Base-by-base conservation (phyloP, 768 basidiomycete species). In the Rhizopogon roseolus region DNA sequence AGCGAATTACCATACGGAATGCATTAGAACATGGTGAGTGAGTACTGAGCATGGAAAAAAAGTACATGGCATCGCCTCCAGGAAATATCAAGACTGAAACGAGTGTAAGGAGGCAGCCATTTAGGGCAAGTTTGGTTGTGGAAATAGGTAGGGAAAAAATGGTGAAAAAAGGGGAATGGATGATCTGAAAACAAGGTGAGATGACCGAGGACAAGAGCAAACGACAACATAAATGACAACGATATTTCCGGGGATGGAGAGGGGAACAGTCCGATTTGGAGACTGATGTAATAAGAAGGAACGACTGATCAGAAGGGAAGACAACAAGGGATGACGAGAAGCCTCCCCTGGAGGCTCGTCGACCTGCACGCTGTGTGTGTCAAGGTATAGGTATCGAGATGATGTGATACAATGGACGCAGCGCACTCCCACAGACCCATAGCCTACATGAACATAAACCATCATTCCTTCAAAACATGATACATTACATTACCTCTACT, bases 11-110 rank as follows among this genome's bases (percentile, higher is more conserved):
- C 65, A 71, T 70, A 70, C 50, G 63, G 25, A 67, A 68, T 61
- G 58, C 60, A 69, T 69, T 70, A 70, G 52, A 62, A 69, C 67
- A 69, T 68, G 64, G 68, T 50, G 61, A 59, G 58, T 60, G 61
- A 62, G 61, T 68, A 70, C 64, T 59, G 61, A 70, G 67, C 67
- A 69, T 67, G 55, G 56, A 53, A 50, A 45, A 60, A 69, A 62
- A 66, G 60, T 67, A 67, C 69, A 71, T 52, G 64, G 64, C 62
- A 37, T 53, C 58, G 58, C 63, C 54, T 62, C 63, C 62, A 57
- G 57, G 58, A 65, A 60, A 57, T 48, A 54, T 51, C 54, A 22
- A 55, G 57, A 57, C 55, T 54, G 41, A 63, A 68, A 68, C 42
- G 67, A 68, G 62, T 53, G 67, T 63, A 50, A 57, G 62, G 57